These are phyloP conservation scores for Aspergillus sp. DNA, from an alignment of 2,329 filamentous ascomycete species.

Conservation along the genomic window DNA sequence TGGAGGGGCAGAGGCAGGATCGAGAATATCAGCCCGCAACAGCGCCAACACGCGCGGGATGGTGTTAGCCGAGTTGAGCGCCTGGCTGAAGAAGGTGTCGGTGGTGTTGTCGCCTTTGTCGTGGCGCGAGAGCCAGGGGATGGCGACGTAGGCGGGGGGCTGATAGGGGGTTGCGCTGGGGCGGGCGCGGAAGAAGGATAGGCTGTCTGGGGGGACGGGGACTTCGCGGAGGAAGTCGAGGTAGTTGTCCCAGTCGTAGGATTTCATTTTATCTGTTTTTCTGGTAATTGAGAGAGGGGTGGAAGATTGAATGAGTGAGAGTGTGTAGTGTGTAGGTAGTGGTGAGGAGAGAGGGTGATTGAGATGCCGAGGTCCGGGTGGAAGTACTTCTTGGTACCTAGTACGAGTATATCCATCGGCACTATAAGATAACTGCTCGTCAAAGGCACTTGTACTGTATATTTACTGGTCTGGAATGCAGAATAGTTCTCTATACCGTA, in stretches of 20 bases:
- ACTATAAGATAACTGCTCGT: too few species aligned
- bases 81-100: background rate
- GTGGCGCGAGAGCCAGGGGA: background rate
- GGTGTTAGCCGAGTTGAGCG: background rate
- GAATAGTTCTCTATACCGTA: too few species aligned
- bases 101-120: slow-evolving; percentile 1
- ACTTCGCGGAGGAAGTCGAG: background rate
- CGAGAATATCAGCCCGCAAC: background rate
- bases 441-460: too few species aligned
- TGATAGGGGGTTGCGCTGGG: background rate
- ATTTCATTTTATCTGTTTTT: background rate
- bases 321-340: too few species aligned
- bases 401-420: too few species aligned
- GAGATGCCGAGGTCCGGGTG: too few species aligned
- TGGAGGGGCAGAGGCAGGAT: background rate
- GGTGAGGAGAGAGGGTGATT: too few species aligned
- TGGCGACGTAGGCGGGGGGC: background rate
- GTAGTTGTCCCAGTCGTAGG: slow-evolving; percentile 1
- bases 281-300: background rate
- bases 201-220: background rate
- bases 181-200: background rate
- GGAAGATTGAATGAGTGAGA: background rate
- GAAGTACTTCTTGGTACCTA: too few species aligned
- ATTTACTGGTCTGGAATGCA: too few species aligned
- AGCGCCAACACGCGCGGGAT: background rate